Percentiles rank a stretch among this genome's conserved stretches.
Evolutionary conservation across 1,139 yeast genomes (phyloP).

Genomic region (Entelexis sorbosivorans): DNA sequence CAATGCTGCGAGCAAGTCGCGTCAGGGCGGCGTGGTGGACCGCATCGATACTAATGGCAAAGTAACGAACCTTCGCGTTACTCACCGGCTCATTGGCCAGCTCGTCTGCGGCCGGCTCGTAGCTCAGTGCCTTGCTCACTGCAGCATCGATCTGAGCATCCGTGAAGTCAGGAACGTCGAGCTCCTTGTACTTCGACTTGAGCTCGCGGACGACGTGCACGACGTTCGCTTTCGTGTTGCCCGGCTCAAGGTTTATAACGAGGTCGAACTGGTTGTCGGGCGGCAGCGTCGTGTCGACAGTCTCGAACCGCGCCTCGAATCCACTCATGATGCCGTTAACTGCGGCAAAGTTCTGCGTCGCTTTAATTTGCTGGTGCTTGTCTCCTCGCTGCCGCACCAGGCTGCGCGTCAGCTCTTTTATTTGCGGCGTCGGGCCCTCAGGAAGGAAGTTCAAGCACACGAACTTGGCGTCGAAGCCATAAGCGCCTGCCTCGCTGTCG

Average conservation of each 20-base stretch:
- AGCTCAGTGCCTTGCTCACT: slow-evolving; percentile 8
- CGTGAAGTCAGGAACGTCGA: slow-evolving; percentile 12
- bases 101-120: not conserved
- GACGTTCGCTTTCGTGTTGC: slow-evolving; percentile 13
- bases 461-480: slow-evolving; percentile 35
- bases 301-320: slow-evolving; percentile 59
- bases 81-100: not conserved
- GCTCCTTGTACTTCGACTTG: slow-evolving; percentile 8
- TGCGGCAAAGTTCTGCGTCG: slow-evolving; percentile 36
- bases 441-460: slow-evolving; percentile 64
- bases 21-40: slow-evolving; percentile 19
- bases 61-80: slow-evolving; percentile 15
- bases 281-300: slow-evolving; percentile 35
- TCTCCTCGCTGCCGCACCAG: slow-evolving; percentile 69
- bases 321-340: slow-evolving; percentile 60
- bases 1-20: slow-evolving; percentile 20
- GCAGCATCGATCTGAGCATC: slow-evolving; percentile 26
- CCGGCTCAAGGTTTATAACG: slow-evolving; percentile 38
- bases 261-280: slow-evolving; percentile 66
- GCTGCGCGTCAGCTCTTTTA: slow-evolving; percentile 39
- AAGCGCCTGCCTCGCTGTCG: slow-evolving; percentile 23
- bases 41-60: slow-evolving; percentile 18
- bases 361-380: slow-evolving; percentile 69
- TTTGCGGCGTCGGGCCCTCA: slow-evolving; percentile 25
- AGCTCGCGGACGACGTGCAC: slow-evolving; percentile 7